Evolutionary conservation across 768 basidiomycete species (phyloP), one percentile per base, ranked within the genome.

Genomic region (Lactifluus volemus): DNA sequence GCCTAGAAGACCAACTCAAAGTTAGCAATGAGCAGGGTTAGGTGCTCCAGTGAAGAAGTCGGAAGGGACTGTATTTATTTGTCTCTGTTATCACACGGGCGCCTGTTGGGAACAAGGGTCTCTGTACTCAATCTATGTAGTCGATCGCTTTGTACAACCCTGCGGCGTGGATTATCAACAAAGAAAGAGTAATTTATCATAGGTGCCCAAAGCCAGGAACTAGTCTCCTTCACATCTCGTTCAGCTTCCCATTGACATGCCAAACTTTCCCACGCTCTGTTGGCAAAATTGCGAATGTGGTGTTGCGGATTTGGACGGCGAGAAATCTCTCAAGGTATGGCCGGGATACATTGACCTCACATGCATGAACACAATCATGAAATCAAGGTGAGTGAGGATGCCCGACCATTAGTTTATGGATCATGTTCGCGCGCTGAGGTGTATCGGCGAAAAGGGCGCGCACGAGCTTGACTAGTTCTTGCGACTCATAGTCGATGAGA

Each of bases 371-470:
- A 44, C 19, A n/a, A 32, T 49, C 30, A 50, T 8, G 44, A 42
- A 39, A 34, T 62, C 38, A 62, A 19, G 55, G 51, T 11, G 61
- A 53, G 45, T 63, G 62, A 39, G 85, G 81, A 71, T 86, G 86
- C 19, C 86, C 85, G 47, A 73, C 77, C 68, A 79, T 73, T 44
- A 94, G 73, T 74, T 86, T 92, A 63, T 84, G 83, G 67, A 97
- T 87, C 4, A 89, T 90, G 65, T 80, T 85, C 55, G 89, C 82
- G 73, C 95, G 81, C 70, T 93, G 73, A 41, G 82, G 79, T 10
- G 89, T 92, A 71, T 96, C 93, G 29, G 92, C 87, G 70, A 98
- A 98, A 50, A 98, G 77, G 0, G 93, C 93, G 45, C 79, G 79
- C 30, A 97, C 82, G n/a, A 98, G 79, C 64, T 79, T 78, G 45